These are phyloP conservation scores for Eucalyptus cloeziana DNA, from an alignment of 345 rosid genomes.

Conservation along the genomic window DNA sequence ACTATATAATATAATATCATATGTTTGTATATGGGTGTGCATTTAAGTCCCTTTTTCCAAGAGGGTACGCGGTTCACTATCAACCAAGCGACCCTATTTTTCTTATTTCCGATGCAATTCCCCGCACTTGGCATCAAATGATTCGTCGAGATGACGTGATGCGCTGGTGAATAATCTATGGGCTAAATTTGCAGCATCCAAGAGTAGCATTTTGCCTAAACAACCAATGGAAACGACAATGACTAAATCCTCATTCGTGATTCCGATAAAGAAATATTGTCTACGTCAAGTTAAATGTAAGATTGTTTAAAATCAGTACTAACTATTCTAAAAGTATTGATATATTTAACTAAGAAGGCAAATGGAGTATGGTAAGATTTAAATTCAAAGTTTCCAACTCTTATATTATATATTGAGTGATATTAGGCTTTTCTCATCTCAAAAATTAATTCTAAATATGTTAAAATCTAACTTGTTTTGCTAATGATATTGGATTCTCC, in stretches of 20 bases:
- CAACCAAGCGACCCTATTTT: neutral
- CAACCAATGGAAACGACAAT: neutral
- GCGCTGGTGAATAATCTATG: neutral
- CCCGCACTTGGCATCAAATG: neutral
- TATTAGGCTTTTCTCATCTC: too few species aligned
- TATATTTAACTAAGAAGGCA: too few species aligned
- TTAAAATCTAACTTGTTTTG: neutral
- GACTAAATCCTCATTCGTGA: neutral
- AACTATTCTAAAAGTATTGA: too few species aligned
- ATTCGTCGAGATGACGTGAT: neutral
- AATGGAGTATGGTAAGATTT: too few species aligned
- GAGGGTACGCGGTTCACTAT: neutral
- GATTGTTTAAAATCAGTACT: too few species aligned
- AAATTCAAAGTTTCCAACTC: too few species aligned
- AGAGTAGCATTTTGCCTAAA: neutral
- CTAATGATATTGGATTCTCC: neutral
- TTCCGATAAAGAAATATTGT: neutral
- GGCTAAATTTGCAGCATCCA: neutral
- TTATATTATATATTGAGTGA: too few species aligned
- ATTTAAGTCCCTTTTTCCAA: neutral
- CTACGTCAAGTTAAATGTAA: neutral
- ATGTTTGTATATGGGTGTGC: neutral
- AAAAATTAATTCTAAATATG: neutral
- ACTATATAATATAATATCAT: neutral
- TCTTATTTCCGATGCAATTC: neutral